A percentile compares a stretch with the other conserved stretches of the same genome.
phyloP scores from a whole-genome alignment of 768 basidiomycete genomes.

The Lanmaoa pseudosensibilis region DNA sequence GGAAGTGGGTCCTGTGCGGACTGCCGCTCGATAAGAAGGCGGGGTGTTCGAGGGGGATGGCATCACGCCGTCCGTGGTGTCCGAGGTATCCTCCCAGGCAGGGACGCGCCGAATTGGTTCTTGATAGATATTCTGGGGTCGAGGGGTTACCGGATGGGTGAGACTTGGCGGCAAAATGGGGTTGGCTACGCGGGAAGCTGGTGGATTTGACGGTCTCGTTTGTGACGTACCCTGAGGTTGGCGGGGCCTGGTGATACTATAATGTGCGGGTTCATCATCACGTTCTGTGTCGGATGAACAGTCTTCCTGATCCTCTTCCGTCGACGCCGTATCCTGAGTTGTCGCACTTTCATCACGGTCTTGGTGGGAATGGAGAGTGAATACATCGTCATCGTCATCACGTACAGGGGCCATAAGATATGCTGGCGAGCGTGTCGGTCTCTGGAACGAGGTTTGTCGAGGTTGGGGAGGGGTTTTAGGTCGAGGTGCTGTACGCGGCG shows the following conservation, averaged over 20 bases:
- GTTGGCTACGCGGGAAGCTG: conserved; percentile 17
- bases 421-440: conserved; percentile 25
- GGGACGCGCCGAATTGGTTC: conserved; percentile 11
- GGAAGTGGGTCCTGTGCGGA: conserved; percentile 28
- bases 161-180: conserved; percentile 30
- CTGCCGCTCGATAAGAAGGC: conserved; percentile 50
- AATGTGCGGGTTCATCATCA: conserved; percentile 17
- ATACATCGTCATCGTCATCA: conserved; percentile 41
- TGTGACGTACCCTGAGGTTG: conserved; percentile 11
- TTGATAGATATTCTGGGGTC: conserved; percentile 21
- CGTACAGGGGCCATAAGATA: conserved; percentile 29
- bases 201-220: conserved; percentile 8
- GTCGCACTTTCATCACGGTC: conserved; percentile 33
- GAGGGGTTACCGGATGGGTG: conserved; percentile 31
- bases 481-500: conserved; percentile 14
- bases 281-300: conserved; percentile 22
- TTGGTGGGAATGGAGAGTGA: conserved; percentile 45
- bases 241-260: conserved; percentile 2
- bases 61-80: conserved; percentile 35
- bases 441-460: conserved; percentile 17
- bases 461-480: conserved; percentile 17
- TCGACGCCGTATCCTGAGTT: conserved; percentile 18
- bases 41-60: conserved; percentile 42
- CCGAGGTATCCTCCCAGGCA: conserved; percentile 40
- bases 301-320: conserved; percentile 13